phyloP scores from a whole-genome alignment of 371 early-diverging fungal species.

The Haplosporangium sp. region DNA sequence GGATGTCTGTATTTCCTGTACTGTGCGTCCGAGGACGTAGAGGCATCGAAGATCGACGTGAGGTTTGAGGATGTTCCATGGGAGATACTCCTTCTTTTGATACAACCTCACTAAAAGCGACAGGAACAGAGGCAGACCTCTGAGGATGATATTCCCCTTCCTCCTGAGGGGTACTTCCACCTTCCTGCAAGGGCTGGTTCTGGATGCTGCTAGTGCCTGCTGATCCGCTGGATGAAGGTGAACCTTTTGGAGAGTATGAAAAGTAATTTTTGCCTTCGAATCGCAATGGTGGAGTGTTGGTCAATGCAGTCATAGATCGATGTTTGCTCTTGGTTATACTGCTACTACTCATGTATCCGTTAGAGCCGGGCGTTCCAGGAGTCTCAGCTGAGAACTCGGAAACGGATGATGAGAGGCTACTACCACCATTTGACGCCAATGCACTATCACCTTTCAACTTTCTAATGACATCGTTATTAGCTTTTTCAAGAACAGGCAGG shows the following conservation, averaged over 20 bases:
- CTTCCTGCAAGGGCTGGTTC: constrained; percentile 12
- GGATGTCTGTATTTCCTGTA: constrained; percentile 40
- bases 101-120: constrained; percentile 41
- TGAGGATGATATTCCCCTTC: constrained; percentile 40
- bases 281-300: constrained; percentile 45
- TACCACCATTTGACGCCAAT: constrained; percentile 36
- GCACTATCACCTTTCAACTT: constrained; percentile 67
- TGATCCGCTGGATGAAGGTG: constrained; percentile 44
- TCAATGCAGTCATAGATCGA: constrained; percentile 46
- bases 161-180: constrained; percentile 28
- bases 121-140: constrained; percentile 53
- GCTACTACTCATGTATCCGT: constrained; percentile 10
- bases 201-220: constrained; percentile 24
- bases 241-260: constrained; percentile 49
- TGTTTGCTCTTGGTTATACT: constrained; percentile 47
- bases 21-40: constrained; percentile 53
- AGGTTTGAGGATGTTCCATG: constrained; percentile 15
- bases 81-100: constrained; percentile 23
- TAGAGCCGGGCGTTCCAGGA: constrained; percentile 40
- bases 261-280: constrained; percentile 54
- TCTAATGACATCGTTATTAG: constrained; percentile 85
- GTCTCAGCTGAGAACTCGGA: constrained; percentile 48
- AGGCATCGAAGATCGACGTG: constrained; percentile 49
- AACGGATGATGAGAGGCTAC: constrained; percentile 41
- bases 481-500: constrained; percentile 87